Evolutionary conservation across 176 grass and related monocot species (phyloP), one percentile per base, ranked within the genome.

Genomic region (Poa annua): DNA sequence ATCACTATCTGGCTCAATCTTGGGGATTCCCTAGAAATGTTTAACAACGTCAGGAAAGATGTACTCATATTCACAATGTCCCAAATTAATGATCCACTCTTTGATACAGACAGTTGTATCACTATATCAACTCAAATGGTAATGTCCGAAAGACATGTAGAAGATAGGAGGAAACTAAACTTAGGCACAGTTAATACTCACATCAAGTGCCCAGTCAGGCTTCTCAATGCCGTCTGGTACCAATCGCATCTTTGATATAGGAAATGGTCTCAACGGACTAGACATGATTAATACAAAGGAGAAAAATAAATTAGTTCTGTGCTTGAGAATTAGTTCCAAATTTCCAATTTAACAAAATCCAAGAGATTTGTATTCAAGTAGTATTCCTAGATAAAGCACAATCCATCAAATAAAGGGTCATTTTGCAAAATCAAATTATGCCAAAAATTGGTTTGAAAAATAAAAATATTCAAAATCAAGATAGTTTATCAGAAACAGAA

Each of bases 151-250:
- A 48, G 9, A 54, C 33, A 74, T 13, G 12, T 14, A 86, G 12
- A 42, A 3, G 44, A 77, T 64, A 48, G 13, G 75, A 75, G 49
- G 21, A 85, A 82, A 84, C 20, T 52, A 21, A 73, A 77, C 44
- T 75, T 20, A 61, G 64, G 20, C 32, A 78, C 6, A 75, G n/a
- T 38, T 33, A 19, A 25, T 15, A 84, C 91, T 92, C 85, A 99
- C 96, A 94, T 96, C 92, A 77, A 90, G 51, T 0, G 89, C 91
- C 96, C 96, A 99, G 87, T 96, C 93, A 79, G 96, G 96, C 86
- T 94, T 96, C 67, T 94, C 93, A 70, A 99, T 89, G 84, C 52
- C 85, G 2, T 90, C 85, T 60, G 89, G 91, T 49, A 99, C 84
- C 74, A 84, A 61, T 66, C 96, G 89, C 85, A 50, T 85, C 75